Evolutionary conservation across 192 early-diverging fungal genomes (phyloP), one percentile per base, ranked within the genome.

Genomic region (Backusella parvicylindrica): DNA sequence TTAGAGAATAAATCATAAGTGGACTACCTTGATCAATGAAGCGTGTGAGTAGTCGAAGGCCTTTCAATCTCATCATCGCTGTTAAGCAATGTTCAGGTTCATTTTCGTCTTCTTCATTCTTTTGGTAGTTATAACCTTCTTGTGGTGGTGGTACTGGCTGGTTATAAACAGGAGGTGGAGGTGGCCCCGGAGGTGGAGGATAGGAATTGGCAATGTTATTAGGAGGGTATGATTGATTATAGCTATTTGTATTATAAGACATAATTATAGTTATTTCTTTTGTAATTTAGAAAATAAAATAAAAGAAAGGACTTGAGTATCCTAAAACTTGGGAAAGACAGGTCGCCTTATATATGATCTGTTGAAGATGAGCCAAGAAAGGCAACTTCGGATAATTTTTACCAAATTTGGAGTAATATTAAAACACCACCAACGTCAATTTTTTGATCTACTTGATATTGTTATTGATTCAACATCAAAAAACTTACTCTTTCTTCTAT

Each of bases 1-100:
- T 60, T 12, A 60, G 12, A 4, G 53, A 60, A 60, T 60, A 60
- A 0, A 60, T 2, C 53, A 60, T 0, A 4, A 60, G 53, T 12
- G 53, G 53, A 60, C 53, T 60, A n/a, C 53, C 53, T 26, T 60
- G 53, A 26, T 60, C 53, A 60, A 60, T 60, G 53, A 60, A 28
- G 26, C 2, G 53, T 1, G 53, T 60, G n/a, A 60, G 53, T 28
- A 60, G 8, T 1, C 21, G 53, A 60, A 60, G 26, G 23, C 26
- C 12, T 60, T 4, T 26, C 21, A 60, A 12, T 28, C 23, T 28
- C 21, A 60, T 11, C 0, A 23, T 26, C 21, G 3, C 3, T 60
- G 53, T 60, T 28, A 60, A 2, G 23, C 21, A 28, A 26, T 60
- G 53, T 12, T 60, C 23, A 11, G 21, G 21, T 12, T 60, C 53